Base-by-base conservation (phyloP, 345 rosid species). In the Lumnitzera racemosa region DNA sequence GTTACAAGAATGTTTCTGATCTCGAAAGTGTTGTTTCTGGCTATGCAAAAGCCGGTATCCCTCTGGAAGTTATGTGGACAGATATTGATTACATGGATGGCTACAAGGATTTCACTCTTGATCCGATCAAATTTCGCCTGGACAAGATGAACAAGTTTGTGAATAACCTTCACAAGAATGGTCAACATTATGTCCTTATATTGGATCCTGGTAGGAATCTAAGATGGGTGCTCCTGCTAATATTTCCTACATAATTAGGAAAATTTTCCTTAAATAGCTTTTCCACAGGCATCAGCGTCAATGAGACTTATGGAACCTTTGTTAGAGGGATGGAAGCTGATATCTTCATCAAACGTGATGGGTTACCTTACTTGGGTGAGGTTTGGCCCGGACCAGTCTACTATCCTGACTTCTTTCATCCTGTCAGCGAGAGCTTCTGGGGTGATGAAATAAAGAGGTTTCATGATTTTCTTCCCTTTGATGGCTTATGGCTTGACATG, bases 401-500 rank as follows among this genome's bases (percentile, higher is more conserved):
- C 77, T 88, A 63, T 48, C 96, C 96, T 0, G 92, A 88, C 63
- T 88, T 88, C 63, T 59, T 81, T 31, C 76, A 88, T 54, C 88
- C 91, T 3, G 65, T 31, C 6, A 61, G 78, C 15, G 50, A 53
- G 56, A 47, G 57, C 51, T 88, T 61, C 59, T 88, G 96, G 96
- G 62, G 61, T 29, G 70, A 72, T 10, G 96, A 88, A 63, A 83
- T 88, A 70, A 65, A 74, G 58, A 51, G 56, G n/a, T 88, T 85
- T 64, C 77, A 61, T 10, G 73, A 82, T 9, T 23, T 61, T 61
- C 72, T 88, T 12, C 78, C 82, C 1, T 24, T 81, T 16, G 96
- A 88, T 65, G 96, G 92, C 55, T 46, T 86, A 49, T 89, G 96
- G 96, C 47, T 89, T 49, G 96, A 89, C 73, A 89, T 89, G 96